A percentile compares a stretch with the other conserved stretches of the same genome.
Conservation (phyloP, 2,329 filamentous ascomycete species). For the Exophiala alcalophila region DNA sequence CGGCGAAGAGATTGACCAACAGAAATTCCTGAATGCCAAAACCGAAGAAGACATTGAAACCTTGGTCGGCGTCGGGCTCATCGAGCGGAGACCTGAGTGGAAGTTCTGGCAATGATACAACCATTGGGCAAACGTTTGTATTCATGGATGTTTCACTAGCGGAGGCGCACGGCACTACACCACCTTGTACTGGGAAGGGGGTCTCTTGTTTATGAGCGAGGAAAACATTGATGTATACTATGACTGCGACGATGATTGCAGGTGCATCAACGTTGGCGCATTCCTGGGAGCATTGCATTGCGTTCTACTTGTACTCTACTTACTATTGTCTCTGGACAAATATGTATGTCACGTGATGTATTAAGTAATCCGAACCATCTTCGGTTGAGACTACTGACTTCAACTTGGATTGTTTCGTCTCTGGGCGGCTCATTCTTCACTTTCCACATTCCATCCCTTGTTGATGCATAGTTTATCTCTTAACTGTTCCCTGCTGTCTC, state of each 20-base stretch:
- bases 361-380: too few species aligned
- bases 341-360: background rate
- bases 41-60: slow-evolving; percentile 82
- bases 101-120: slow-evolving; percentile 68
- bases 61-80: slow-evolving; percentile 74
- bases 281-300: background rate
- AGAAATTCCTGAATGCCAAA: slow-evolving; percentile 79
- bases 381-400: too few species aligned
- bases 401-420: too few species aligned
- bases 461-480: too few species aligned
- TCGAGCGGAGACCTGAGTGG: slow-evolving; percentile 73
- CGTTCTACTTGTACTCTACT: too few species aligned
- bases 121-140: background rate
- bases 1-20: slow-evolving; percentile 88
- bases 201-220: slow-evolving; percentile 2
- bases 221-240: slow-evolving; percentile 15
- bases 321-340: too few species aligned
- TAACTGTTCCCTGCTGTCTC: too few species aligned
- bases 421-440: too few species aligned
- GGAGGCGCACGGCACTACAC: slow-evolving; percentile 20
- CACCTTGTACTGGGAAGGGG: slow-evolving; percentile 5
- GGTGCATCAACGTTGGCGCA: background rate
- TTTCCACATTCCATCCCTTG: too few species aligned
- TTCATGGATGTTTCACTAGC: slow-evolving; percentile 23
- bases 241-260: background rate